These are phyloP conservation scores for Cryptosporidium viatorum DNA, from an alignment of 169 alveolate genomes.

Conservation along the genomic window DNA sequence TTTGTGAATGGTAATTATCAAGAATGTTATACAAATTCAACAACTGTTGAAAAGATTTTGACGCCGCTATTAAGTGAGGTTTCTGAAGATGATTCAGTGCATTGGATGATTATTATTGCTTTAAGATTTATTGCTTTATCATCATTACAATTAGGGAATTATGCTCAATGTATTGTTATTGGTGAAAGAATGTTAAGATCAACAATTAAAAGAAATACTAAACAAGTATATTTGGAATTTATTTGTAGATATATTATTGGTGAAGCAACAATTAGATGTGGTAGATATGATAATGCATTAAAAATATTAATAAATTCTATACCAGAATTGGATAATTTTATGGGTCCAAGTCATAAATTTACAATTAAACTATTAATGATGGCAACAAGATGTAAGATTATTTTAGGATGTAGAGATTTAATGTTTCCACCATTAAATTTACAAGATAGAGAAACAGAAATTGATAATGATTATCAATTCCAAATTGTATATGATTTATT, in stretches of 20 bases:
- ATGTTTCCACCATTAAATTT: constrained; percentile 75
- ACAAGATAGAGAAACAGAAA: constrained; percentile 63
- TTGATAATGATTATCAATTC: constrained; percentile 47
- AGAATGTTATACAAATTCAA: constrained; percentile 47
- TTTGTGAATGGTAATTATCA: constrained; percentile 47
- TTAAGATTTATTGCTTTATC: constrained; percentile 64
- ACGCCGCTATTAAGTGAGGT: constrained; percentile 57
- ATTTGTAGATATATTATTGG: constrained; percentile 71
- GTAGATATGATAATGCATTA: constrained; percentile 56
- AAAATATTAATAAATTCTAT: constrained; percentile 56
- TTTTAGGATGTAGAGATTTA: constrained; percentile 63
- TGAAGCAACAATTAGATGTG: constrained; percentile 74
- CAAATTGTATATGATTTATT: constrained; percentile 71
- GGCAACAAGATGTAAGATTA: constrained; percentile 69
- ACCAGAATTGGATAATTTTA: constrained; percentile 53
- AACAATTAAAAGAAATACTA: constrained; percentile 49
- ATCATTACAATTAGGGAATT: constrained; percentile 45
- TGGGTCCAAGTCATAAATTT: constrained; percentile 74
- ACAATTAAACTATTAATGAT: constrained; percentile 65
- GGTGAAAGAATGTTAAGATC: constrained; percentile 74
- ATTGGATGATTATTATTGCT: constrained; percentile 64
- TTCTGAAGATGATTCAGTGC: constrained; percentile 37
- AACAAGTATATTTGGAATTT: constrained; percentile 56
- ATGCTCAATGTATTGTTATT: constrained; percentile 52
- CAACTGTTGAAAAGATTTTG: constrained; percentile 32